A percentile compares a stretch with the other conserved stretches of the same genome.
Evolutionary conservation across 495 filamentous ascomycete species (phyloP).

Genomic region (Penicillium steckii): DNA sequence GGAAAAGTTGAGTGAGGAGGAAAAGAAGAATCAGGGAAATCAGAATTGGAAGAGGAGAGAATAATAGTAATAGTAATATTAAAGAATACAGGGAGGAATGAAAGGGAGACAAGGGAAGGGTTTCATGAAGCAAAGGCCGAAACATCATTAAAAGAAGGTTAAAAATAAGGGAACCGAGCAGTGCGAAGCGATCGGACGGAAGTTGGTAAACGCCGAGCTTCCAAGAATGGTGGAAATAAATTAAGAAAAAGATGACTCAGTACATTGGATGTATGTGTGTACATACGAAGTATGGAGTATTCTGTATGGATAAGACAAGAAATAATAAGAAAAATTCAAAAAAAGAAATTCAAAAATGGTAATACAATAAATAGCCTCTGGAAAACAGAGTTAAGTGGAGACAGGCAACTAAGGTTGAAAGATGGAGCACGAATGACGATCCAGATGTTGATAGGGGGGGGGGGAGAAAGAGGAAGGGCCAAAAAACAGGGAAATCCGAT

Average conservation of each 20-base stretch:
- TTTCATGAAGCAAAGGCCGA: constrained; percentile 6
- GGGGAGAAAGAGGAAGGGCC: neutral
- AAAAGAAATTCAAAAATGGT: constrained; percentile 8
- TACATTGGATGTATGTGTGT: too few relatives aligned
- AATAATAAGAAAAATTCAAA: constrained; percentile 6
- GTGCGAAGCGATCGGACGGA: constrained; percentile 23
- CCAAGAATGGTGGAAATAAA: constrained; percentile 18
- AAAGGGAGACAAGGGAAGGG: constrained; percentile 5
- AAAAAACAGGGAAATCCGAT: constrained; percentile 9
- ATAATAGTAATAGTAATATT: constrained; percentile 5
- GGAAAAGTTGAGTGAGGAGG: constrained; percentile 5
- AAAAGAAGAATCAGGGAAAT: constrained; percentile 5
- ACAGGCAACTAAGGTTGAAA: constrained; percentile 21
- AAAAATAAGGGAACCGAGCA: constrained; percentile 29
- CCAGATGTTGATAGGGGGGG: constrained; percentile 12
- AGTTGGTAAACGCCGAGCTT: constrained; percentile 30
- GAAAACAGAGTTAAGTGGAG: constrained; percentile 26
- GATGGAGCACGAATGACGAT: constrained; percentile 21
- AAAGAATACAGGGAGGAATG: constrained; percentile 4
- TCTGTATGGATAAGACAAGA: too few relatives aligned
- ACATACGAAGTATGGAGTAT: too few relatives aligned
- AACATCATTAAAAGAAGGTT: constrained; percentile 32
- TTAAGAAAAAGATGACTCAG: constrained; percentile 6
- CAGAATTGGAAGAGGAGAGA: constrained; percentile 1
- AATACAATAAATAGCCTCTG: constrained; percentile 20